Evolutionary conservation across 345 rosid genomes (phyloP).

Genomic region (Arabidopsis thaliana): TAIR10.1 NC_003074.8:3092001-3092500

Average conservation of each 20-base stretch:
- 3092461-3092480: neutral
- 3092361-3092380: constrained; percentile 89
- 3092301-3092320: constrained; percentile 86
- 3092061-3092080: too few relatives aligned
- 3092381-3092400: neutral
- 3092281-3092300: constrained; percentile 53
- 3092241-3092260: constrained; percentile 16
- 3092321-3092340: constrained; percentile 85
- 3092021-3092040: too few relatives aligned
- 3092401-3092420: constrained; percentile 2
- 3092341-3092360: constrained; percentile 84
- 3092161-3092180: neutral
- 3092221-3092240: neutral
- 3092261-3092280: neutral
- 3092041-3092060: too few relatives aligned
- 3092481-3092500: neutral
- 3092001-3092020: neutral
- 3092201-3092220: constrained; percentile 30
- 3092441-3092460: neutral
- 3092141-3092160: too few relatives aligned
- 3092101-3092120: too few relatives aligned
- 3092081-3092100: too few relatives aligned
- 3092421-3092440: constrained; percentile 1
- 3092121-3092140: too few relatives aligned
- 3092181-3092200: neutral